Percentiles rank a stretch among this genome's conserved stretches.
Conservation (phyloP, 2,329 filamentous ascomycete species). For the Aspergillus fumigatiaffinis region DNA sequence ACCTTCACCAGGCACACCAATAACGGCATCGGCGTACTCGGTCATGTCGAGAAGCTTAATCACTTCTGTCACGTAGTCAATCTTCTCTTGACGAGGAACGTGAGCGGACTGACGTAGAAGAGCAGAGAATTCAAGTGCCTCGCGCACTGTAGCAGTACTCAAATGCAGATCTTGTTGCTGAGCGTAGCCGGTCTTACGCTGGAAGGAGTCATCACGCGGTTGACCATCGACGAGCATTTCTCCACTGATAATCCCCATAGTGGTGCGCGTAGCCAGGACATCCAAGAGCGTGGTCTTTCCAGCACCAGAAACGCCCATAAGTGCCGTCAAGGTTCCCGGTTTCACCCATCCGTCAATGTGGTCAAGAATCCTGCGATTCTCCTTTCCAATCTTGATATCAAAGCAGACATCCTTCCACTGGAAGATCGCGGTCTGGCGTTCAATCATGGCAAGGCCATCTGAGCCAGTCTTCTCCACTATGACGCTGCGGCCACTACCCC, state of each 20-base stretch:
- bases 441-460: conserved; percentile 34
- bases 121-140: conserved; percentile 79
- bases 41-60: conserved; percentile 86
- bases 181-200: conserved; percentile 62
- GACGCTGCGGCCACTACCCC: neutral
- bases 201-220: conserved; percentile 54
- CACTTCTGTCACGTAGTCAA: conserved; percentile 68
- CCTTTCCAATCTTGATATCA: conserved; percentile 45
- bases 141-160: conserved; percentile 75
- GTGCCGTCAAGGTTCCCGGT: conserved; percentile 49
- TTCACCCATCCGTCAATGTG: conserved; percentile 51
- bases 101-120: conserved; percentile 75
- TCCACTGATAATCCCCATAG: conserved; percentile 59
- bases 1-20: conserved; percentile 78
- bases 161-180: conserved; percentile 74
- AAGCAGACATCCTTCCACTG: conserved; percentile 48
- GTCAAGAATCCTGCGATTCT: conserved; percentile 45
- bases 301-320: conserved; percentile 60
- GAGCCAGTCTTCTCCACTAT: conserved; percentile 1
- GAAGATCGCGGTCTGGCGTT: conserved; percentile 69
- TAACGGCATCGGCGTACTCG: conserved; percentile 81
- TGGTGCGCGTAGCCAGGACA: conserved; percentile 53
- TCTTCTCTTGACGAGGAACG: conserved; percentile 66
- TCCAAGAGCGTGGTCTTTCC: conserved; percentile 59
- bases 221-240: conserved; percentile 62